These are phyloP conservation scores for Verticillium nubilum DNA, from an alignment of 2,329 filamentous ascomycete genomes.

Conservation along the genomic window DNA sequence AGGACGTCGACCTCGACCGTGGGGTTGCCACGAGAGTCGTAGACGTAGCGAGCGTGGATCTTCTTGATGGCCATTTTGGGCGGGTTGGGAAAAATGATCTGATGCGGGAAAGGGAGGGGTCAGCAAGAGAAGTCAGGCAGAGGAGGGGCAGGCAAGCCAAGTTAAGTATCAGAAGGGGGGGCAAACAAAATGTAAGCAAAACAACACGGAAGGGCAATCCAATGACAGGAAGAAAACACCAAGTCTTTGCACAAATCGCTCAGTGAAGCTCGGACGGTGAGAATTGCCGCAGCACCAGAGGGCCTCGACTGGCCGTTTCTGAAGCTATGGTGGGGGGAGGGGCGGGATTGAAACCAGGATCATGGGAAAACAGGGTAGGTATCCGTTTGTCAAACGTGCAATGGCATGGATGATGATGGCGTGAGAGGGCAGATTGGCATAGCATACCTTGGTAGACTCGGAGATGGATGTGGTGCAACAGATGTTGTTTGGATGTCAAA, in stretches of 20 bases:
- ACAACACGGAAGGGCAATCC: not conserved
- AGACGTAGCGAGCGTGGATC: slow-evolving; percentile 90
- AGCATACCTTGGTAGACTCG: not conserved
- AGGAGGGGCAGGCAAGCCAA: not conserved
- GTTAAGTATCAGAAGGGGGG: not conserved
- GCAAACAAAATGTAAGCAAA: not conserved
- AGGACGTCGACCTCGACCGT: slow-evolving; percentile 95
- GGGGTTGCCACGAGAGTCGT: slow-evolving; percentile 97
- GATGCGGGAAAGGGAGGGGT: not conserved
- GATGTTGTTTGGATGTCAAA: not conserved
- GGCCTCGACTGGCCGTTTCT: not conserved
- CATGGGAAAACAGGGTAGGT: not conserved
- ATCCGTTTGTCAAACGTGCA: not conserved
- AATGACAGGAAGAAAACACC: not conserved
- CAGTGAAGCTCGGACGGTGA: not conserved
- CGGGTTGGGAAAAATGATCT: not conserved
- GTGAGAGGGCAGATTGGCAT: not conserved
- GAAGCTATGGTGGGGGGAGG: not conserved
- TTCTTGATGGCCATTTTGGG: slow-evolving; percentile 82
- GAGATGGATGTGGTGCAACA: not conserved
- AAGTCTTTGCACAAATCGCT: not conserved
- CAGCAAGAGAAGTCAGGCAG: not conserved
- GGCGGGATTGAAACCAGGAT: not conserved
- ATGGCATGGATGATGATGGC: not conserved
- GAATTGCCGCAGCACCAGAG: not conserved